phyloP scores from a whole-genome alignment of 2,329 filamentous ascomycete species.

The Waltergamsia citrina region DNA sequence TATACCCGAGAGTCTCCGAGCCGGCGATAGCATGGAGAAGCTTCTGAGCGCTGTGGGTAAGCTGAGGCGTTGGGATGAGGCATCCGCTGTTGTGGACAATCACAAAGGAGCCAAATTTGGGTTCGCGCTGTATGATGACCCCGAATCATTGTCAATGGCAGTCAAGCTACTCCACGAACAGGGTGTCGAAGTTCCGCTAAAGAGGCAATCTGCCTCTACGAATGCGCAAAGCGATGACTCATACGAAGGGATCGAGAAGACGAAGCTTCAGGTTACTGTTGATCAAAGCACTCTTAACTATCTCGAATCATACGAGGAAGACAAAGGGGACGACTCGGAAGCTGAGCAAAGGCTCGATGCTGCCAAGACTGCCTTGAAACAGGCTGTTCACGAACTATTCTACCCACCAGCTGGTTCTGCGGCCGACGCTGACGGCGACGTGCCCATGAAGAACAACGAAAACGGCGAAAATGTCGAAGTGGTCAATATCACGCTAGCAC shows the following conservation, averaged over 20 bases:
- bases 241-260: slow-evolving; percentile 55
- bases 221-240: slow-evolving; percentile 30
- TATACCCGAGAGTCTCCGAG: slow-evolving; percentile 68
- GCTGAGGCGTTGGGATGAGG: slow-evolving; percentile 77
- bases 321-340: slow-evolving; percentile 51
- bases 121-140: slow-evolving; percentile 91
- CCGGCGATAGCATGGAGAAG: slow-evolving; percentile 69
- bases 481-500: slow-evolving; percentile 76
- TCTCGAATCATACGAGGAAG: slow-evolving; percentile 69
- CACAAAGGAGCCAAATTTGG: slow-evolving; percentile 82
- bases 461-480: slow-evolving; percentile 66
- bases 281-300: slow-evolving; percentile 79
- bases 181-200: slow-evolving; percentile 71
- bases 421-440: slow-evolving; percentile 57
- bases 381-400: slow-evolving; percentile 61
- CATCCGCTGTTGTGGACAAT: slow-evolving; percentile 48
- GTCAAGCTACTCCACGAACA: slow-evolving; percentile 77
- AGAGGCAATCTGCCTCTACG: slow-evolving; percentile 53
- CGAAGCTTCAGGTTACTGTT: slow-evolving; percentile 61
- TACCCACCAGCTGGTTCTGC: slow-evolving; percentile 44
- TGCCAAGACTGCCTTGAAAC: slow-evolving; percentile 58
- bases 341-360: slow-evolving; percentile 60
- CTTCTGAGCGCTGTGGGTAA: slow-evolving; percentile 70
- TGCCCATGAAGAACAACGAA: slow-evolving; percentile 56
- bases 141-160: slow-evolving; percentile 76